phyloP scores from a whole-genome alignment of 164 flowering plant genomes.

The Litsea cubeba region DNA sequence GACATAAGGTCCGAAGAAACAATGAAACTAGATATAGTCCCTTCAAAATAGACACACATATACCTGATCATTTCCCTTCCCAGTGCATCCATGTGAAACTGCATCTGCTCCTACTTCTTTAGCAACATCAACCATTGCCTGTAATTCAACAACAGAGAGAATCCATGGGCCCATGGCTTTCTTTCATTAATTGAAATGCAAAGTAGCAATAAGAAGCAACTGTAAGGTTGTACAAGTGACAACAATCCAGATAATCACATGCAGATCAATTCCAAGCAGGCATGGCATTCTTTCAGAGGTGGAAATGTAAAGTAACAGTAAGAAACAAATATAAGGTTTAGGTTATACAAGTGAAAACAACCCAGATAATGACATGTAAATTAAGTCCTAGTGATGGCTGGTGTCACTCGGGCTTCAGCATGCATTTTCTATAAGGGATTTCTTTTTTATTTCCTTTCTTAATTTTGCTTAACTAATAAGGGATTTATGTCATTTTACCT shows the following conservation, averaged over 20 bases:
- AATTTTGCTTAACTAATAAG: too few relatives aligned
- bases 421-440: too few relatives aligned
- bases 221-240: neutral
- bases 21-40: neutral
- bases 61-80: conserved; percentile 98
- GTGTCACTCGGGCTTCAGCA: too few relatives aligned
- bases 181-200: neutral
- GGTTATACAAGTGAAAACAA: too few relatives aligned
- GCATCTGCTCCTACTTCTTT: conserved; percentile 97
- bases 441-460: too few relatives aligned
- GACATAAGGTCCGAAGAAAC: neutral
- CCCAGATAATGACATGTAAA: too few relatives aligned
- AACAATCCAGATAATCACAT: neutral
- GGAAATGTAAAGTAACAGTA: too few relatives aligned
- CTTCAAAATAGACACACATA: neutral
- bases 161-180: neutral
- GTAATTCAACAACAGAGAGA: conserved; percentile 8
- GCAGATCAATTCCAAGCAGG: too few relatives aligned
- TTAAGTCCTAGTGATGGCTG: too few relatives aligned
- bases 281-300: too few relatives aligned
- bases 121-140: conserved; percentile 98
- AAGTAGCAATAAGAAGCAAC: neutral
- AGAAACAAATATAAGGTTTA: too few relatives aligned
- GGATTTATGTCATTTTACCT: too few relatives aligned
- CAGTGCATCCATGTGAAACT: conserved; percentile 95